Evolutionary conservation across 140 eudicot genomes (phyloP), one percentile per base, ranked within the genome.

Genomic region (Bidens hawaiensis): DNA sequence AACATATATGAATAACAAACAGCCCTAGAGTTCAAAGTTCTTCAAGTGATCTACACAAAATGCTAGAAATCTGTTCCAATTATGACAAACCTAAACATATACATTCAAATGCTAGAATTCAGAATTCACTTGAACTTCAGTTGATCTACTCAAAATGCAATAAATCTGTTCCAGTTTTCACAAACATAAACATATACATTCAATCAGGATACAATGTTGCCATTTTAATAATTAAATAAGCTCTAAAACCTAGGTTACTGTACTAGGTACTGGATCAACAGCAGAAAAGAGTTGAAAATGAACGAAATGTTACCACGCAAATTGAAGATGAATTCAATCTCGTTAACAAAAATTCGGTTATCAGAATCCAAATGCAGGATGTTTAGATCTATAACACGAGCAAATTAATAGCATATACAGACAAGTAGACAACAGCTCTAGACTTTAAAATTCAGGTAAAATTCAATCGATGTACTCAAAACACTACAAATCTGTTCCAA

Each of bases 291-390:
- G 56, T 14, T 48, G 13, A 40, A 60, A 59, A 57, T 4, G 48
- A n/a, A n/a, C n/a, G n/a, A 59, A 34, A 26, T 4, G 64, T 48
- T 60, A 74, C 79, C 43, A 51, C 40, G 22, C 45, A 43, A 66
- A 74, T 59, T 38, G 79, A 16, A 34, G 58, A 73, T 47, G 3
- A 7, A 59, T 4, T 4, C 58, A 15, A 40, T 67, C 5, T 23
- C 25, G 68, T 8, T 64, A 33, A 6, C 34, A n/a, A 55, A 42
- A 33, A 22, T 54, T 73, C 31, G 10, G 26, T 23, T 53, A 27
- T 64, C 43, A 22, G 18, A 65, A 46, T 38, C 24, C 25, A 47
- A 65, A 73, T 70, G 67, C 58, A 19, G 69, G 53, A 65, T 33
- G 30, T 66, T 16, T 27, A 49, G 47, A 41, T 58, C 55, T 47